These are phyloP conservation scores for Rhododendron henanense DNA, from an alignment of 148 eudicot genomes.

Conservation along the genomic window DNA sequence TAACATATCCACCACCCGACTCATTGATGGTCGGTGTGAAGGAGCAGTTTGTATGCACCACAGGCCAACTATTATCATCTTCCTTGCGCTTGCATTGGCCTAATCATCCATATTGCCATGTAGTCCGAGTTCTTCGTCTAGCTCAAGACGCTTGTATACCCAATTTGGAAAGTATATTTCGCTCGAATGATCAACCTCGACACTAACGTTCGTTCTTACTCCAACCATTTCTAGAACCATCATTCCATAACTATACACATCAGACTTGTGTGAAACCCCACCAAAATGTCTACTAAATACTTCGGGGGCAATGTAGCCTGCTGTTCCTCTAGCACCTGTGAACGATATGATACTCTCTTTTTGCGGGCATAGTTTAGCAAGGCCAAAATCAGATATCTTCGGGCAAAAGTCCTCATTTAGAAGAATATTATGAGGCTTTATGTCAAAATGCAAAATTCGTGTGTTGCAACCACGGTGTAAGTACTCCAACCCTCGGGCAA, in stretches of 20 bases:
- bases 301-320: neutral
- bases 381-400: neutral
- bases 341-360: neutral
- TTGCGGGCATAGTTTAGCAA: neutral
- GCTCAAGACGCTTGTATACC: neutral
- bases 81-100: neutral
- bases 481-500: too few relatives aligned
- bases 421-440: neutral
- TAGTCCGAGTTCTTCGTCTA: neutral
- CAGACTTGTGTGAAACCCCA: neutral
- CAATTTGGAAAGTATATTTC: neutral
- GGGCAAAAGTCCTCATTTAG: neutral
- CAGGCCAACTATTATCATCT: slow-evolving; percentile 1
- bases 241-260: slow-evolving; percentile 10
- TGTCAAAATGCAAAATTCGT: too few relatives aligned
- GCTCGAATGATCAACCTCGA: neutral
- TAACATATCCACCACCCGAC: slow-evolving; percentile 1
- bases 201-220: neutral
- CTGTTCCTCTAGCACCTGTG: neutral
- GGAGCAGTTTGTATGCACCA: slow-evolving; percentile 13
- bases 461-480: too few relatives aligned
- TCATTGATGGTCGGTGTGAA: neutral
- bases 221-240: neutral
- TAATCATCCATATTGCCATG: neutral
- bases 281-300: neutral